These are phyloP conservation scores for Pseudocercospora ulei DNA, from an alignment of 2,329 filamentous ascomycete genomes.

Conservation along the genomic window DNA sequence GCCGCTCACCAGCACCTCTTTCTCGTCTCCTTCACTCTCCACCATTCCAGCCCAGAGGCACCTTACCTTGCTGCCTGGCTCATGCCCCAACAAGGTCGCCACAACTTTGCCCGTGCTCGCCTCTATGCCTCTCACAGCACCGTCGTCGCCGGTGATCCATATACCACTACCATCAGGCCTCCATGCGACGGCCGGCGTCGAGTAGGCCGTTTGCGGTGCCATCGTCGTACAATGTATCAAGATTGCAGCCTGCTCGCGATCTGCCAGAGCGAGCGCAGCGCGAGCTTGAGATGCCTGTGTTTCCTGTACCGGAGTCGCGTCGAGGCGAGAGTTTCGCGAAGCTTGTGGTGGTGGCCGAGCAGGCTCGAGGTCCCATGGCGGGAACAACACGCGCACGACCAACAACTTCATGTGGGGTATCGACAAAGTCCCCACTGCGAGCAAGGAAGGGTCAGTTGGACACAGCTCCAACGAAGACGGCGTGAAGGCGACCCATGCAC, in stretches of 20 bases:
- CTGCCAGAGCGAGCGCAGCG: constrained; percentile 44
- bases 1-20: constrained; percentile 52
- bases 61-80: constrained; percentile 49
- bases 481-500: constrained; percentile 55
- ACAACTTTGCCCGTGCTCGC: constrained; percentile 50
- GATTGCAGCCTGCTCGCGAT: constrained; percentile 53
- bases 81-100: constrained; percentile 45
- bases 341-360: constrained; percentile 15
- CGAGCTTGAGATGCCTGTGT: constrained; percentile 47
- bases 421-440: constrained; percentile 52
- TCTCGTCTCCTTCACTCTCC: constrained; percentile 22
- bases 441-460: constrained; percentile 46
- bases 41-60: constrained; percentile 49
- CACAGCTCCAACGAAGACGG: constrained; percentile 49
- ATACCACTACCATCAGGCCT: constrained; percentile 52
- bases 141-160: constrained; percentile 58
- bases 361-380: constrained; percentile 27
- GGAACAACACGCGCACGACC: constrained; percentile 49
- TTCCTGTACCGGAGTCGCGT: constrained; percentile 18
- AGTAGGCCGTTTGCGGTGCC: constrained; percentile 56
- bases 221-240: constrained; percentile 50
- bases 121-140: constrained; percentile 52
- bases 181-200: constrained; percentile 54
- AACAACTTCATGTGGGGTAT: constrained; percentile 55
- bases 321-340: constrained; percentile 23